A percentile compares a stretch with the other conserved stretches of the same genome.
These are phyloP conservation scores for Synchytrium microbalum DNA, from an alignment of 371 early-diverging fungal species.

Conservation along the genomic window DNA sequence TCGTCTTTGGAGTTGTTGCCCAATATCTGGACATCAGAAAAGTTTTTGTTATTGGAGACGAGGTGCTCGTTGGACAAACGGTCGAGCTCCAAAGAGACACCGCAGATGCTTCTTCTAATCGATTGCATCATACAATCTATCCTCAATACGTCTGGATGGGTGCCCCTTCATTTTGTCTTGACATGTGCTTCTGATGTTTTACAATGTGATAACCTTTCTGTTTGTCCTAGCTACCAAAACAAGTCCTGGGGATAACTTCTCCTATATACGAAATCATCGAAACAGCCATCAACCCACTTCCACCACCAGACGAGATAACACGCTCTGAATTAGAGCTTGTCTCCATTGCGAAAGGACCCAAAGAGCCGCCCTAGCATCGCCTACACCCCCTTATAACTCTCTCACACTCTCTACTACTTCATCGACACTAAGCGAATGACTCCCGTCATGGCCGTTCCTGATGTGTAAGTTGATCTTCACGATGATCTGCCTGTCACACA, in stretches of 20 bases:
- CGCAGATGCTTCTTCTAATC: too few species aligned
- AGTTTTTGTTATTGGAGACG: too few species aligned
- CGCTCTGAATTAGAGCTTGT: neutral
- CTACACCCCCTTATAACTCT: neutral
- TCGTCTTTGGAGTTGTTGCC: too few species aligned
- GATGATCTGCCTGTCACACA: neutral
- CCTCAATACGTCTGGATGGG: too few species aligned
- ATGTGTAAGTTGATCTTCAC: neutral
- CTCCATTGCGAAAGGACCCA: neutral
- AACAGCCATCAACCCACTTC: neutral
- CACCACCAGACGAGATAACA: neutral
- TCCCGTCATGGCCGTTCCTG: neutral
- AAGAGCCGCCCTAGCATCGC: conserved; percentile 5
- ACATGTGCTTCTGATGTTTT: too few species aligned
- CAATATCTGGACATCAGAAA: too few species aligned
- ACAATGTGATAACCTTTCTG: too few species aligned
- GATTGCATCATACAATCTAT: too few species aligned
- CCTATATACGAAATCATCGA: neutral
- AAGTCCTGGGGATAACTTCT: neutral
- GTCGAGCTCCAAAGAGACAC: too few species aligned
- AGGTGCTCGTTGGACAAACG: too few species aligned
- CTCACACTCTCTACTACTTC: neutral
- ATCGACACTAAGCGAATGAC: neutral
- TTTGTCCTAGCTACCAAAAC: too few species aligned
- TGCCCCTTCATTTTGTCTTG: too few species aligned